Evolutionary conservation across 2,329 filamentous ascomycete species (phyloP), one percentile per base, ranked within the genome.

Genomic region (Colletotrichum gloeosporioides): DNA sequence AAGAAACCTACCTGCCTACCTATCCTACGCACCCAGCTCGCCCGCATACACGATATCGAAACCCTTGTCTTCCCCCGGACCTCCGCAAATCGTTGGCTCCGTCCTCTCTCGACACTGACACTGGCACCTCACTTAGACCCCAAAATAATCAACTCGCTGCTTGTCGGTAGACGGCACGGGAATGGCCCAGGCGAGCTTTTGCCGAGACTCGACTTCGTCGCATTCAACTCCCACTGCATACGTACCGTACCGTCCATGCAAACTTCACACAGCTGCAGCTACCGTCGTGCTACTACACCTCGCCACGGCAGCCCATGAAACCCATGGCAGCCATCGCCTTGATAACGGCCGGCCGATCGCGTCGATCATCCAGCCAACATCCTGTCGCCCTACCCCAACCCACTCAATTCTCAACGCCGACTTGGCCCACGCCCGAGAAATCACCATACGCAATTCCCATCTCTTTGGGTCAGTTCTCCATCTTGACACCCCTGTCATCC

Each of bases 291-390:
- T 55, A 74, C 70, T 53, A 69, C 65, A 69, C 34, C 32, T 64
- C 57, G 18, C 39, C 57, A 65, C 70, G 15, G 49, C 65, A 66
- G 70, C 71, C 49, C 27, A 59, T 57, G 63, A 57, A 65, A 73
- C 70, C 70, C 71, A 55, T 31, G 27, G 49, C 71, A 70, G 66
- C 53, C 44, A 76, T 59, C 63, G 53, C 39, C 53, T 66, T 71
- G 62, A 73, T 63, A 75, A 70, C 72, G 75, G 75, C 57, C 62
- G 71, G 71, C 70, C 71, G 75, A 75, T 77, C 62, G 57, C 72
- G 71, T 77, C 71, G 75, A 77, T 77, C 72, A 22, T 76, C 55
- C 22, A 70, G 55, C 75, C 75, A 70, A 53, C 66, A 66, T 27
- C 13, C 75, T 71, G 71, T 65, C 61, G 66, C 66, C 72, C 36